Conservation (phyloP, 2,329 filamentous ascomycete species). For the Aspergillus costaricaensis region DNA sequence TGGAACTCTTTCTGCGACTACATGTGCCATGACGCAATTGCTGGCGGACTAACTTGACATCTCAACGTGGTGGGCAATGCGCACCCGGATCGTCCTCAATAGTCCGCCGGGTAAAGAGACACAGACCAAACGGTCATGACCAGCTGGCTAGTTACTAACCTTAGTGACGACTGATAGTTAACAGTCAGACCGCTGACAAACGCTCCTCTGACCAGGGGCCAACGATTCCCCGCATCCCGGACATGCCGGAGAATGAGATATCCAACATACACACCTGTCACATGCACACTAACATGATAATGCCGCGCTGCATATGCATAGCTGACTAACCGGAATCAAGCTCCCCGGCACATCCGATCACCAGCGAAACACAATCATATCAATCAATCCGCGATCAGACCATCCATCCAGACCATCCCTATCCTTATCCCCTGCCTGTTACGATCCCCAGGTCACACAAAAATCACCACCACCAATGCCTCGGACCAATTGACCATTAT, state of each 20-base stretch:
- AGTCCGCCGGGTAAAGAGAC: neutral
- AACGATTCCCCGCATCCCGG: neutral
- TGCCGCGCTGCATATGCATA: neutral
- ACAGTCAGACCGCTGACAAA: neutral
- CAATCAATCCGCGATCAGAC: neutral
- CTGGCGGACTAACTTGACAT: neutral
- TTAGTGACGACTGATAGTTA: too few relatives aligned
- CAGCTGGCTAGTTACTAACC: neutral
- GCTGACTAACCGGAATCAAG: neutral
- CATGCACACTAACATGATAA: neutral
- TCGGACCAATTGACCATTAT: slow-evolving; percentile 14
- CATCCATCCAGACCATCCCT: neutral
- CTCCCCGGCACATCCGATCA: neutral
- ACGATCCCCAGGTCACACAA: neutral
- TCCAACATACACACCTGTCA: neutral
- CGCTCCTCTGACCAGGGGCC: neutral
- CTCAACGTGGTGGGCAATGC: neutral
- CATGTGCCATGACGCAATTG: slow-evolving; percentile 1
- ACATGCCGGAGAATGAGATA: slow-evolving; percentile 1
- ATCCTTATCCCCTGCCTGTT: neutral
- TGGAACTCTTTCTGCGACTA: neutral
- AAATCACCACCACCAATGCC: neutral
- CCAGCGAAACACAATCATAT: neutral
- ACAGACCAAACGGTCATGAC: neutral
- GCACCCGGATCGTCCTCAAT: neutral